Percentiles rank a stretch among this genome's conserved stretches.
Evolutionary conservation across 1,284 basidiomycete species (phyloP).

Genomic region (Puccinia sorghi): DNA sequence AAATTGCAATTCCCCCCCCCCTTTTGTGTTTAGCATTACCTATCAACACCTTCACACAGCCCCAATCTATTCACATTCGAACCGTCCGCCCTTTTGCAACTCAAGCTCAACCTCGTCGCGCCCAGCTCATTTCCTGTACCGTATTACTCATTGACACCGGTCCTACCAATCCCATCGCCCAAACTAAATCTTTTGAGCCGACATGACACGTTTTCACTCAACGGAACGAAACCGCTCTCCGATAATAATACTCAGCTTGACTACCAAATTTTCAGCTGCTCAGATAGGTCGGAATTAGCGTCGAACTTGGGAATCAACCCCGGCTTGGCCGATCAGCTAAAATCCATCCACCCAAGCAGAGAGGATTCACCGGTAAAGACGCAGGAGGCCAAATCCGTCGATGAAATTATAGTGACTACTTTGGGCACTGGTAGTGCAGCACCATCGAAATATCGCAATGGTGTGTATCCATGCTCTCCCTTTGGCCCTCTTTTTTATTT

Average conservation of each 20-base stretch:
- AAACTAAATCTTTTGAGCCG: background rate
- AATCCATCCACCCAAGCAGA: background rate
- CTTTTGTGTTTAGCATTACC: constrained; percentile 21
- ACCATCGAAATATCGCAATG: constrained; percentile 50
- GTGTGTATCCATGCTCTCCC: background rate
- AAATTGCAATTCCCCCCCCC: background rate
- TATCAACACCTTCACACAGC: constrained; percentile 39
- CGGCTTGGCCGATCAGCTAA: constrained; percentile 1
- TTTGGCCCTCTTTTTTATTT: background rate
- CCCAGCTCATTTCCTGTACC: constrained; percentile 39
- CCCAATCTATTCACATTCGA: constrained; percentile 46
- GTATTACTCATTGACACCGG: constrained; percentile 25
- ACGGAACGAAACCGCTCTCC: background rate
- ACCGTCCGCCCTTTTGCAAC: constrained; percentile 31
- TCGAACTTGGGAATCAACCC: constrained; percentile 8
- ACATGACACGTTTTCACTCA: constrained; percentile 15
- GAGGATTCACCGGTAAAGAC: background rate
- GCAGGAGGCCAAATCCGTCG: background rate
- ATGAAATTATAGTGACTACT: constrained; percentile 42
- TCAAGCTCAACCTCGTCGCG: constrained; percentile 36
- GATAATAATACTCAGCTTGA: background rate
- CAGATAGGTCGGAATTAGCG: background rate
- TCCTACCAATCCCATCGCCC: background rate
- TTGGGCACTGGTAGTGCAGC: constrained; percentile 46
- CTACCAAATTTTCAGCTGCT: constrained; percentile 9